These are phyloP conservation scores for Petasospora rhodanensis DNA, from an alignment of 1,139 yeast genomes.

Conservation along the genomic window DNA sequence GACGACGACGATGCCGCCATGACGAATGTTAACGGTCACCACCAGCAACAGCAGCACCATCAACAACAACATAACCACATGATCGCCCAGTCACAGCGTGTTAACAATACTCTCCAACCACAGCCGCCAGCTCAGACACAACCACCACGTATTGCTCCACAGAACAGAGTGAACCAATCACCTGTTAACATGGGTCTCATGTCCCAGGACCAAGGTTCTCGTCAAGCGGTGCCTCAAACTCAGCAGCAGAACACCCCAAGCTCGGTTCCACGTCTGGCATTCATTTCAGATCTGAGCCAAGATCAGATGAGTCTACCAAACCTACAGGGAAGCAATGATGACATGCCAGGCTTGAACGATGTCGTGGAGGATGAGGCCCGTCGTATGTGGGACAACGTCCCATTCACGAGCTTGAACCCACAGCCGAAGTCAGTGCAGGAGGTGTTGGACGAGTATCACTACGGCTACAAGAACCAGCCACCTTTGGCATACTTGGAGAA, in stretches of 20 bases:
- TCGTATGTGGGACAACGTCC: constrained; percentile 18
- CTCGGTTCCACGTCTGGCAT: constrained; percentile 9
- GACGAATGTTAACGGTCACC: constrained; percentile 2
- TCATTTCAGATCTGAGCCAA: constrained; percentile 8
- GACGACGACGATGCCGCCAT: constrained; percentile 1
- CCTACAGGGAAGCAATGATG: constrained; percentile 7
- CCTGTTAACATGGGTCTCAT: constrained; percentile 12
- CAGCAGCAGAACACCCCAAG: background rate
- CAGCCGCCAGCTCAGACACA: constrained; percentile 5
- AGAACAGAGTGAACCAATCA: constrained; percentile 14
- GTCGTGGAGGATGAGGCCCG: constrained; percentile 15
- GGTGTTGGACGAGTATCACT: constrained; percentile 24
- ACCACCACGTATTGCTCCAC: constrained; percentile 11
- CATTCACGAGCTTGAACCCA: constrained; percentile 20
- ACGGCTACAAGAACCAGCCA: constrained; percentile 25
- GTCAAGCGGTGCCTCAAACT: background rate
- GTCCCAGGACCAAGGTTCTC: constrained; percentile 4
- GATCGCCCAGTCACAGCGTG: too few relatives aligned
- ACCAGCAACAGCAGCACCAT: constrained; percentile 4
- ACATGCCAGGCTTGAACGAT: constrained; percentile 4
- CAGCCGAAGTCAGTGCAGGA: constrained; percentile 23
- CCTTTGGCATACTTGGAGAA: constrained; percentile 24
- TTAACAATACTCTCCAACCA: constrained; percentile 4
- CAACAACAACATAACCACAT: constrained; percentile 1
- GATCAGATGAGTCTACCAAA: constrained; percentile 11